These are phyloP conservation scores for Exophiala viscosa DNA, from an alignment of 2,329 filamentous ascomycete species.

Conservation along the genomic window DNA sequence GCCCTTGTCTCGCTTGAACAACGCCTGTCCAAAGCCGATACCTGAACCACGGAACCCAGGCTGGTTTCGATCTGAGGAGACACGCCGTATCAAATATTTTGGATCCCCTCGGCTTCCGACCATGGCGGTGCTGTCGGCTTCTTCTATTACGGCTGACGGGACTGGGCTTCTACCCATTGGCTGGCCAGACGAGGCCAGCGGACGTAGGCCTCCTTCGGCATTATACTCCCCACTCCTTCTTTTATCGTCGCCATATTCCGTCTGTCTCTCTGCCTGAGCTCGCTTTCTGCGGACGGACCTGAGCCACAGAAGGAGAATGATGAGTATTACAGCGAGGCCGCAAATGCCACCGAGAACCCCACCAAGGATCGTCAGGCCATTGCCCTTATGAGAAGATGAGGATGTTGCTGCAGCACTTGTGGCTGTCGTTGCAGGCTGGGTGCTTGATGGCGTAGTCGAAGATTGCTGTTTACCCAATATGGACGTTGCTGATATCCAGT, in stretches of 20 bases:
- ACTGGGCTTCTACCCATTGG: slow-evolving; percentile 45
- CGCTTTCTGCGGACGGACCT: slow-evolving; percentile 56
- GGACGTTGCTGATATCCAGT: slow-evolving; percentile 69
- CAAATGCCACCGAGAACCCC: slow-evolving; percentile 79
- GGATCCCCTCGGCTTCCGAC: slow-evolving; percentile 36
- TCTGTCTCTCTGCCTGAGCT: slow-evolving; percentile 44
- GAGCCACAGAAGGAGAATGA: slow-evolving; percentile 66
- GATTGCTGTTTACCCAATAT: slow-evolving; percentile 53
- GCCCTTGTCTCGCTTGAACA: slow-evolving; percentile 26
- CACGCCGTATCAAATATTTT: slow-evolving; percentile 31
- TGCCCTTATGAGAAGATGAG: slow-evolving; percentile 32
- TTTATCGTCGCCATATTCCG: slow-evolving; percentile 53
- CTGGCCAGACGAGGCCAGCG: slow-evolving; percentile 40
- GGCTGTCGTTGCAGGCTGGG: slow-evolving; percentile 29
- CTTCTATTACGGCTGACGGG: slow-evolving; percentile 33
- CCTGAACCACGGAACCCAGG: slow-evolving; percentile 18
- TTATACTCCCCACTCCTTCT: slow-evolving; percentile 43
- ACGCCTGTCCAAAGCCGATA: slow-evolving; percentile 19
- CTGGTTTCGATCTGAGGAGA: slow-evolving; percentile 20
- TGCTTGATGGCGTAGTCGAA: slow-evolving; percentile 29
- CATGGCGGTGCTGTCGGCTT: slow-evolving; percentile 33
- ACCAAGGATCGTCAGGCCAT: slow-evolving; percentile 64
- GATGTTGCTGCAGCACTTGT: slow-evolving; percentile 35
- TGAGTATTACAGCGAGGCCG: slow-evolving; percentile 67
- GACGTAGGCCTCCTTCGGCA: slow-evolving; percentile 44